Evolutionary conservation across 495 filamentous ascomycete genomes (phyloP).

Genomic region (Cairneyella variabilis): DNA sequence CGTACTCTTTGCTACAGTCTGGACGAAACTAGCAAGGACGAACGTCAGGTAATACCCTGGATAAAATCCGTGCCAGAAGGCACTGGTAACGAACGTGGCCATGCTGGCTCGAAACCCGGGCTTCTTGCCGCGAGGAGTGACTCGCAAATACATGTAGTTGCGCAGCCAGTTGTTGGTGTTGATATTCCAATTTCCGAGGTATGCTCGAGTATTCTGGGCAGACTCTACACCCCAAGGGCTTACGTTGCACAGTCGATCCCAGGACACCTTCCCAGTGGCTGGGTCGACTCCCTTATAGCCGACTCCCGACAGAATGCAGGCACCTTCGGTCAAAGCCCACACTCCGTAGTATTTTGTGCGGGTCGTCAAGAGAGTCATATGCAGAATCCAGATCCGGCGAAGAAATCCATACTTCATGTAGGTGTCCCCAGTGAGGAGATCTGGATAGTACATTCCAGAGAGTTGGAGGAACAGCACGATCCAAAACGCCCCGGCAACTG

Average conservation of each 20-base stretch:
- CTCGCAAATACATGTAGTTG: constrained; percentile 92
- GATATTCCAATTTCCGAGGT: constrained; percentile 92
- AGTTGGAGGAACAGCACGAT: constrained; percentile 75
- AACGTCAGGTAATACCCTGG: constrained; percentile 95
- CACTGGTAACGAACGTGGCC: constrained; percentile 89
- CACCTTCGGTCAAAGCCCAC: constrained; percentile 88
- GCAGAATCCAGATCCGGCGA: constrained; percentile 67
- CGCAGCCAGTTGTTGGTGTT: constrained; percentile 97
- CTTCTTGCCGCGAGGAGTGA: constrained; percentile 93
- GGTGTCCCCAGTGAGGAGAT: constrained; percentile 53
- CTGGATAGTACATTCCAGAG: constrained; percentile 57
- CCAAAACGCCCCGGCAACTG: constrained; percentile 68
- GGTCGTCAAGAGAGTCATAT: constrained; percentile 77
- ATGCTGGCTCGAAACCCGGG: constrained; percentile 92
- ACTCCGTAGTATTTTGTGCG: constrained; percentile 94
- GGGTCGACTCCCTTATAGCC: constrained; percentile 92
- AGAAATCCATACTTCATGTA: constrained; percentile 66
- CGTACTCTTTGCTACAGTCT: constrained; percentile 91
- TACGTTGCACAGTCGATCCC: constrained; percentile 87
- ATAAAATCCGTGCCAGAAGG: constrained; percentile 98
- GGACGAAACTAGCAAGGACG: constrained; percentile 80
- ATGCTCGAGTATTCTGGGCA: constrained; percentile 87
- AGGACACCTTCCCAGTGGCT: constrained; percentile 74
- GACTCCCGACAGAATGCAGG: constrained; percentile 89
- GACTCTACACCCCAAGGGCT: constrained; percentile 76